Evolutionary conservation across 2,329 filamentous ascomycete genomes (phyloP), one percentile per base, ranked within the genome.

Genomic region (Colletotrichum agaves): DNA sequence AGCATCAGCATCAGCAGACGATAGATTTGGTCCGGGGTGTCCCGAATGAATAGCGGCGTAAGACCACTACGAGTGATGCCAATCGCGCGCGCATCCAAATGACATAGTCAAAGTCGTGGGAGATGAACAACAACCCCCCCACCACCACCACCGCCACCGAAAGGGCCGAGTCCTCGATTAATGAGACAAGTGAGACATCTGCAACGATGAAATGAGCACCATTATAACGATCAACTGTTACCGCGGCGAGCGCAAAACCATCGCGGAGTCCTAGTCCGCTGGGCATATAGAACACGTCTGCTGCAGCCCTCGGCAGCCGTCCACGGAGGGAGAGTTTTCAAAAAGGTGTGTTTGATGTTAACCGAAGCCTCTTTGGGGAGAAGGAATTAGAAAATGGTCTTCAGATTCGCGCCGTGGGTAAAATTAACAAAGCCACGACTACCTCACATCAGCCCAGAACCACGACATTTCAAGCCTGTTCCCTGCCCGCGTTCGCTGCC

Each of bases 401-500:
- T 44, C 19, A 41, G 35, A 59, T 31, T 47, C 23, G 56, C 23
- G 56, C 23, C 21, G 46, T 55, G 39, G n/a, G 61, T n/a, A n/a
- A n/a, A n/a, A 33, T 37, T 27, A 43, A 60, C n/a, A 59, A 35
- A 46, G 41, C 11, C 55, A 58, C 41, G 12, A n/a, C n/a, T n/a
- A n/a, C n/a, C 21, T 43, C 31, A 53, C 67, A 39, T 56, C 39
- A 63, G 33, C 41, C 44, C 43, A 58, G 43, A 19, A 39, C 39
- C 5, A 41, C 17, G 33, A 31, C 37, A 60, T 56, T 37, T 37
- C 27, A 55, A 53, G 63, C 64, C 55, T 61, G 67, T 50, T 64
- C 64, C 67, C 67, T 70, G 64, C 67, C 15, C 31, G 59, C n/a
- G 52, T 60, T 53, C 61, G 49, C n/a, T 64, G 61, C 67, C 67